Base-by-base conservation (phyloP, 1,284 basidiomycete genomes). In the Cerioporus squamosus region DNA sequence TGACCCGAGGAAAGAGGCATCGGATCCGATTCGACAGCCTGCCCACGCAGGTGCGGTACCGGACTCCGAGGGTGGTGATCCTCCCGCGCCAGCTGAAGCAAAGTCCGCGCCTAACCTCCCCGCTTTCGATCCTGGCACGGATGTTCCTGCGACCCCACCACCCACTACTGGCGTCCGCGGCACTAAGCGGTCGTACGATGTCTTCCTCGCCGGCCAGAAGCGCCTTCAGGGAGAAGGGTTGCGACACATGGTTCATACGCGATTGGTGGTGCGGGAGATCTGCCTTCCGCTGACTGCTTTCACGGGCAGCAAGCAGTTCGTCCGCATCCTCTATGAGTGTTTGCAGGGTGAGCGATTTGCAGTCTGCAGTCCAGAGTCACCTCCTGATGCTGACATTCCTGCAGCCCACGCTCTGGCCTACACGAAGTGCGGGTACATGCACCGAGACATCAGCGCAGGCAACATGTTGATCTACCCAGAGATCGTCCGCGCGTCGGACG, bases 371-470 rank as follows among this genome's bases (percentile, higher is more conserved):
- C 17, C 31, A 8, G 1, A 15, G n/a, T n/a, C n/a, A n/a, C n/a
- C n/a, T 22, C 7, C 18, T 38, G 14, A 17, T 23, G 22, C 14
- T 5, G 7, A 2, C 6, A 36, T 23, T 3, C 18, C n/a, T 40
- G 10, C 44, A 60, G 59, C 59, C 3, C 59, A 60, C 49, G 26
- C 51, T 14, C 23, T 33, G 1, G 54, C 59, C 2, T 53, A 53
- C 39, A n/a, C 17, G 12, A 10, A n/a, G 5, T 17, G 23, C 20
- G 22, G 40, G 1, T 18, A 53, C 15, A 44, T 63, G 0, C 61
- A 63, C 38, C 55, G 61, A 18, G 61, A 63, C 43, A 31, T 63
- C 42, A 63, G 61, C 24, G 50, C 47, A 0, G 61, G 61, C 2
- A 63, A 63, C 29, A 44, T 63, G 6, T 44, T 63, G 9, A 63